Conservation (phyloP, 2,329 filamentous ascomycete genomes). For the Curvularia verruculosa region DNA sequence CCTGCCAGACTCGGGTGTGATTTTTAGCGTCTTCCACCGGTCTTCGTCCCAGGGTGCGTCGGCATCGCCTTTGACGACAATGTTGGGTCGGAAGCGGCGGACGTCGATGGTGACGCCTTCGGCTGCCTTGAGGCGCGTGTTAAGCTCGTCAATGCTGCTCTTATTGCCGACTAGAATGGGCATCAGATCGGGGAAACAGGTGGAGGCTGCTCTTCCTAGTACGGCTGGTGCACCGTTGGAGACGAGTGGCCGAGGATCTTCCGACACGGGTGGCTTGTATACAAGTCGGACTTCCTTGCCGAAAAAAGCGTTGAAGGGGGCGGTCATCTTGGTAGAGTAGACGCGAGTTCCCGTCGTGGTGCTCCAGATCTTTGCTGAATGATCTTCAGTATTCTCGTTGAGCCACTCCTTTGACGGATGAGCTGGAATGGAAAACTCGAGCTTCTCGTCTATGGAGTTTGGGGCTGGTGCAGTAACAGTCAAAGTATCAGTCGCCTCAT, state of each 20-base stretch:
- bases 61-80: slow-evolving; percentile 60
- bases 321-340: slow-evolving; percentile 60
- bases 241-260: slow-evolving; percentile 57
- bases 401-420: slow-evolving; percentile 63
- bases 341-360: slow-evolving; percentile 63
- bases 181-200: slow-evolving; percentile 66
- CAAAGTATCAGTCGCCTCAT: slow-evolving; percentile 54
- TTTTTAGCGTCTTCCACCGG: slow-evolving; percentile 64
- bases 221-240: slow-evolving; percentile 62
- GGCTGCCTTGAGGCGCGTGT: slow-evolving; percentile 55
- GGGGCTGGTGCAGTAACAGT: slow-evolving; percentile 56
- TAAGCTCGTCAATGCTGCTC: slow-evolving; percentile 64
- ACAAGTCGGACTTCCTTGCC: slow-evolving; percentile 62
- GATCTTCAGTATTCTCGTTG: slow-evolving; percentile 57
- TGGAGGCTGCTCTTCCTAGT: slow-evolving; percentile 61
- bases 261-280: slow-evolving; percentile 62
- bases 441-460: slow-evolving; percentile 38
- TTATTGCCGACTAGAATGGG: slow-evolving; percentile 63
- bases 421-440: slow-evolving; percentile 59
- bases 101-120: slow-evolving; percentile 62
- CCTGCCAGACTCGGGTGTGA: slow-evolving; percentile 33
- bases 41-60: slow-evolving; percentile 66
- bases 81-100: slow-evolving; percentile 66
- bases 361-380: slow-evolving; percentile 64
- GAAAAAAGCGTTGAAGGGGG: slow-evolving; percentile 62